Base-by-base conservation (phyloP, 129 eudicot species). In the Escallonia rubra region DNA sequence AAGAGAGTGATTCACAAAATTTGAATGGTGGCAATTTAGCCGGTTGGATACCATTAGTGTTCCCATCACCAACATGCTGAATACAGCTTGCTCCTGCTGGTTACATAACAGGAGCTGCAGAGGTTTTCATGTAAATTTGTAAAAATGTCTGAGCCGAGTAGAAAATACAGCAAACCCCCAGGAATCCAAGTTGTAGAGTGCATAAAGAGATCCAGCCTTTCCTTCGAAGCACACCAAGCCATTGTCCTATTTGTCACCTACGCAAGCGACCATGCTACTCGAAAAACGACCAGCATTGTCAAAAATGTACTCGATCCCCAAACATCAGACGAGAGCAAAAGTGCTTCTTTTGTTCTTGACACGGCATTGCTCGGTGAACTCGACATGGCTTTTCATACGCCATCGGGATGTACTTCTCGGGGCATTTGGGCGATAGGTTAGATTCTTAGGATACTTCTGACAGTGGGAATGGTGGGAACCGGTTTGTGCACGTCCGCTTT, bases 291-390 rank as follows among this genome's bases (percentile, higher is more conserved):
- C 38, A 90, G 97, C 73, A 78, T 90, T 52, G 87, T 91, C 6
- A 91, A 91, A 72, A 88, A 84, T 73, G 95, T 96, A 40, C 95
- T 91, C 4, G 95, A 88, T 42, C 98, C 98, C n/a, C 85, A 83
- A 64, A 71, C 93, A 7, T 80, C 89, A 2, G 59, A 68, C 10
- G 71, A 49, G 41, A 69, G 59, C 50, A 52, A 66, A 5, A 72
- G 72, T 8, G 47, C 69, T 23, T 69, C 86, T 43, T 74, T 79
- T 83, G 67, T 74, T 14, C 77, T 68, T 10, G 98, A 96, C 57
- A 88, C 96, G 8, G 75, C 45, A 2, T 68, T 91, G 70, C 98
- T 91, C n/a, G 98, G 98, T 55, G 90, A 88, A 44, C 94, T 91
- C 3, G 98, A 91, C 54, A 84, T 91, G n/a, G 94, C 95, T 3